Conservation (phyloP, 345 rosid species). For the Turritis glabra region DNA sequence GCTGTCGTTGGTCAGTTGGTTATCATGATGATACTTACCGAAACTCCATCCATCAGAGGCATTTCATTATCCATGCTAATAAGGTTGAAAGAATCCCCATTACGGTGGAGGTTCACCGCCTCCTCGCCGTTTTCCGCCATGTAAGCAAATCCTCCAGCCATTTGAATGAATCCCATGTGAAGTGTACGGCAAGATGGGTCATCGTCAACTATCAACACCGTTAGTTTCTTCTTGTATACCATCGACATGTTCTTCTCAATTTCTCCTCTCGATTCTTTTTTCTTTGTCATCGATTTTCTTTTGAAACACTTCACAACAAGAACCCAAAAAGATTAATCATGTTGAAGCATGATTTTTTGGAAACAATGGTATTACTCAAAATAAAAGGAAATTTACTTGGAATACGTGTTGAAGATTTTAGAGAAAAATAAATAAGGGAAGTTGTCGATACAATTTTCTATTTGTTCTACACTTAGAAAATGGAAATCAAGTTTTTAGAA, state of each 20-base stretch:
- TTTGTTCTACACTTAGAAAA: no score
- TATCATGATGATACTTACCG: no score
- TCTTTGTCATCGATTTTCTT: not conserved
- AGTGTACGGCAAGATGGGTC: not conserved
- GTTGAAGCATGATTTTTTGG: no score
- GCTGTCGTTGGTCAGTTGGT: no score
- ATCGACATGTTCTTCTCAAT: not conserved
- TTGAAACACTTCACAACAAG: no score
- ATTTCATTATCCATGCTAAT: no score
- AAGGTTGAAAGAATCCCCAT: no score
- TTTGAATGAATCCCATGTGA: not conserved
- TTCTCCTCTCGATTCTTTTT: not conserved
- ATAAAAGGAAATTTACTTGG: not conserved
- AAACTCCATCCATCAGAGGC: no score
- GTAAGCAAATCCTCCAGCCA: slow-evolving; percentile 5
- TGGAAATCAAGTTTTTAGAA: not conserved
- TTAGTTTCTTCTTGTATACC: slow-evolving; percentile 10
- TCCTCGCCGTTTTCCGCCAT: not conserved
- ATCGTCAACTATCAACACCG: not conserved
- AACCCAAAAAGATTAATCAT: no score
- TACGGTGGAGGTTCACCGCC: no score
- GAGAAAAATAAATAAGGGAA: not conserved
- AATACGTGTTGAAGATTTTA: not conserved
- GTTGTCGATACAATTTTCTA: no score
- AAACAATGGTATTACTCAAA: no score